Evolutionary conservation across 805 yeast species (phyloP), one percentile per base, ranked within the genome.

Genomic region (Metschnikowia orientalis): DNA sequence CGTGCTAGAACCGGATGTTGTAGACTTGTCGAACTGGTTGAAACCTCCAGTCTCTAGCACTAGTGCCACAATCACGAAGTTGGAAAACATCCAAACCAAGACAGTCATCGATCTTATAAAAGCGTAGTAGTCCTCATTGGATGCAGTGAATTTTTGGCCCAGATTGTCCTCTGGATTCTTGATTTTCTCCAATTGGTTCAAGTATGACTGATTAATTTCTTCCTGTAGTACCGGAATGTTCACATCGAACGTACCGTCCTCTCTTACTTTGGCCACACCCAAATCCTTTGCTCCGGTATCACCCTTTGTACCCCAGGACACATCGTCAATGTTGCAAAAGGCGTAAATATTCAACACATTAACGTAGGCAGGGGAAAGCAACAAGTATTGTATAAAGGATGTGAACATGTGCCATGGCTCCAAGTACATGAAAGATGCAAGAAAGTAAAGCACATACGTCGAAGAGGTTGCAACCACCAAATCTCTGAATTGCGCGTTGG

Each of bases 281-380:
- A 77, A 64, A 23, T 71, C 75, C 21, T 59, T 67, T 4, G 77
- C 76, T 3, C 81, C 73, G n/a, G 69, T 65, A 26, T 77, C 74
- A 24, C 84, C 84, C 53, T 79, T 78, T n/a, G 84, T 78, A 38
- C 84, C 84, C 84, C 84, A 78, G 2, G 84, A 78, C 29, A 78
- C 73, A 56, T 78, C 84, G 51, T 78, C 83, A 61, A 79, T 75
- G 56, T 78, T 78, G 61, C 82, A 78, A 53, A 79, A 78, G 1
- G 84, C 81, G 54, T 76, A 78, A 30, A 78, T 79, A 50, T 75
- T 77, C 48, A 79, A 59, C 23, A 79, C 74, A 42, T 72, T 72
- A 40, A 70, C 62, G 49, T 71, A 72, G n/a, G 73, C 61, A 4
- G 78, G 77, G 18, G 73, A 68, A 30, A 72, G 56, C 48, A 72